Evolutionary conservation across 192 early-diverging fungal genomes (phyloP).

Genomic region (Coemansia sp.): DNA sequence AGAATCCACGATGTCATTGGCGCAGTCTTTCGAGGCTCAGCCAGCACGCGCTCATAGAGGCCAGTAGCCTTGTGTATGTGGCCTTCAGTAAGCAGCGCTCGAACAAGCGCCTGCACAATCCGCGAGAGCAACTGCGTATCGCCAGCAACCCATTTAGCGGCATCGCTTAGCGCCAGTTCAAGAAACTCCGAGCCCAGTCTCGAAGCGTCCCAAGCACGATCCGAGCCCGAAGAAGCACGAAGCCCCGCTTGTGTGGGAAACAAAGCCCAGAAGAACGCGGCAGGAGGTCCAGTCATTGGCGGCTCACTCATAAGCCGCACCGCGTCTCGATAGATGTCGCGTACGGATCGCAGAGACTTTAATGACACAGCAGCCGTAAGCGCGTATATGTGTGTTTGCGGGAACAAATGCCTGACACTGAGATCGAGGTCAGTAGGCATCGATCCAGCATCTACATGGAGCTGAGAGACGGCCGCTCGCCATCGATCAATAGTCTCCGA

Average conservation of each 20-base stretch:
- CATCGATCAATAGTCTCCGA: slow-evolving; percentile 21
- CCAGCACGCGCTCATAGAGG: slow-evolving; percentile 10
- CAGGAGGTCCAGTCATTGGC: not conserved
- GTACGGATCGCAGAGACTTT: slow-evolving; percentile 16
- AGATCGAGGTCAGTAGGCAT: not conserved
- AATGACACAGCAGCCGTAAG: slow-evolving; percentile 35
- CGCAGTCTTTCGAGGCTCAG: not conserved
- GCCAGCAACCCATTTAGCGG: not conserved
- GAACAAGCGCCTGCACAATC: slow-evolving; percentile 22
- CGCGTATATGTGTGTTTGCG: slow-evolving; percentile 38
- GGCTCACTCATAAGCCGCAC: slow-evolving; percentile 12
- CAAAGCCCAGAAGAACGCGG: slow-evolving; percentile 22
- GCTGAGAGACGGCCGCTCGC: slow-evolving; percentile 10
- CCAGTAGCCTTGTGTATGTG: slow-evolving; percentile 13
- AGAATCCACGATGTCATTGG: slow-evolving; percentile 28
- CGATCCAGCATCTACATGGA: not conserved
- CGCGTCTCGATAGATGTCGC: slow-evolving; percentile 24
- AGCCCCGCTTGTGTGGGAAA: not conserved
- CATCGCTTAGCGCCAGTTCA: slow-evolving; percentile 16
- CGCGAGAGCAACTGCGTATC: slow-evolving; percentile 12
- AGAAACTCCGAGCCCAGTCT: slow-evolving; percentile 35
- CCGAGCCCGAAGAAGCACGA: not conserved
- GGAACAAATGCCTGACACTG: slow-evolving; percentile 19
- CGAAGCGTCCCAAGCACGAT: slow-evolving; percentile 32
- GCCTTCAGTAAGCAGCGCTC: slow-evolving; percentile 39